These are phyloP conservation scores for Metschnikowia peoriensis DNA, from an alignment of 805 yeast genomes.

Conservation along the genomic window DNA sequence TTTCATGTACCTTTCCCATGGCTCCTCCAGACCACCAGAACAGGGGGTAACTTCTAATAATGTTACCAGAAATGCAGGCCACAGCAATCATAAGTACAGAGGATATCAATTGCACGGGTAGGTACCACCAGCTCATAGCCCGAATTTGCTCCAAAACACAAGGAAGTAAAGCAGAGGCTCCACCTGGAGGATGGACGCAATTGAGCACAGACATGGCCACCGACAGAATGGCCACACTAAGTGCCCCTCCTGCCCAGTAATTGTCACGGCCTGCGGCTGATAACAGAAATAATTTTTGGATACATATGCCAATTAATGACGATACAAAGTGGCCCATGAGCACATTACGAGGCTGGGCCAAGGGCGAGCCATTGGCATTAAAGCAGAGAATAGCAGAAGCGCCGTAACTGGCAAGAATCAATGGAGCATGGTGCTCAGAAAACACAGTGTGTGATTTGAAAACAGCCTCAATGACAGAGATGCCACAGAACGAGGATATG, in stretches of 20 bases:
- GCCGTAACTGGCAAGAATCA: slow-evolving; percentile 55
- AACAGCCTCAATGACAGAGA: slow-evolving; percentile 45
- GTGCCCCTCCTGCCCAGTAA: slow-evolving; percentile 57
- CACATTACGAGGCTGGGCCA: slow-evolving; percentile 64
- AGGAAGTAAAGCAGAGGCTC: slow-evolving; percentile 66
- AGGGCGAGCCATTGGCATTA: slow-evolving; percentile 54
- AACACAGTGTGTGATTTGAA: slow-evolving; percentile 42
- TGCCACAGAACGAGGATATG: slow-evolving; percentile 46
- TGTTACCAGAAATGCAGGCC: slow-evolving; percentile 54
- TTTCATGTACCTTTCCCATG: slow-evolving; percentile 11
- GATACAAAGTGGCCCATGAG: slow-evolving; percentile 55
- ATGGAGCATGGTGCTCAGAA: slow-evolving; percentile 40
- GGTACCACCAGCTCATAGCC: slow-evolving; percentile 62
- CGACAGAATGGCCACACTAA: slow-evolving; percentile 54
- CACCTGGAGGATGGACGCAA: slow-evolving; percentile 70
- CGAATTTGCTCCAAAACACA: slow-evolving; percentile 45
- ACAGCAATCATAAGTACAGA: slow-evolving; percentile 47
- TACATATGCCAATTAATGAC: slow-evolving; percentile 51
- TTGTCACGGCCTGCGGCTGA: slow-evolving; percentile 41
- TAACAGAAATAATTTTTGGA: slow-evolving; percentile 53
- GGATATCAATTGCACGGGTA: slow-evolving; percentile 53
- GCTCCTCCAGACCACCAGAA: slow-evolving; percentile 57
- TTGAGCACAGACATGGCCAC: slow-evolving; percentile 52
- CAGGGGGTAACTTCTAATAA: slow-evolving; percentile 51
- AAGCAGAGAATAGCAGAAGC: slow-evolving; percentile 62